Base-by-base conservation (phyloP, 768 basidiomycete species). In the Termitomyces sp. region DNA sequence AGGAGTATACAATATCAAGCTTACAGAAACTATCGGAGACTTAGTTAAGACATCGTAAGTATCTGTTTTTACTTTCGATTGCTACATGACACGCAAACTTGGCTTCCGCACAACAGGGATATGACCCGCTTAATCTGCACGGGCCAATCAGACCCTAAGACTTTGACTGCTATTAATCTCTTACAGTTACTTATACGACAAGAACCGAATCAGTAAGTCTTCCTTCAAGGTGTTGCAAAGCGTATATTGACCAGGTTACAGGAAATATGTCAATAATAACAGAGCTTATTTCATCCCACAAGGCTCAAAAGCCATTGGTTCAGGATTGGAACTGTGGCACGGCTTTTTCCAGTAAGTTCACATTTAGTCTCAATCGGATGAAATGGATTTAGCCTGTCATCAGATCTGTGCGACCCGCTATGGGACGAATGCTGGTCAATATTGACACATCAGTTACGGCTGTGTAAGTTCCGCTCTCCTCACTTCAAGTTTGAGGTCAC, bases 311-410 rank as follows among this genome's bases (percentile, higher is more conserved):
- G 44, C 28, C 42, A 55, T 39, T 31, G 65, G 47, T 58, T 63
- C 15, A 45, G 75, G 74, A 2, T 62, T 84, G 0, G 77, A 80
- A 39, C 57, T 83, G 0, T 76, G 79, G 69, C 69, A 75, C 8
- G 82, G 82, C 0, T 81, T 72, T 44, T 82, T 76, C 55, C 81
- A 82, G 82, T 83, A 55, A 29, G 77, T 28, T n/a, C n/a, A 2
- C 6, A 10, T 6, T 39, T 33, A 10, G 6, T 44, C 13, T 22
- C 15, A 4, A 4, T 24, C 16, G 24, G 4, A 42, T 54, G 20
- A 16, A 10, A 31, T 54, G 10, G 5, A 48, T 33, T 28, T 4
- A 28, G 10, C 8, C 41, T n/a, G 0, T 49, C 24, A 45, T 16
- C 13, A 55, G 57, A 47, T 80, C 77, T 46, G 78, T 82, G 39